Evolutionary conservation across 768 basidiomycete species (phyloP).

Genomic region (Lentinus tigrinus): DNA sequence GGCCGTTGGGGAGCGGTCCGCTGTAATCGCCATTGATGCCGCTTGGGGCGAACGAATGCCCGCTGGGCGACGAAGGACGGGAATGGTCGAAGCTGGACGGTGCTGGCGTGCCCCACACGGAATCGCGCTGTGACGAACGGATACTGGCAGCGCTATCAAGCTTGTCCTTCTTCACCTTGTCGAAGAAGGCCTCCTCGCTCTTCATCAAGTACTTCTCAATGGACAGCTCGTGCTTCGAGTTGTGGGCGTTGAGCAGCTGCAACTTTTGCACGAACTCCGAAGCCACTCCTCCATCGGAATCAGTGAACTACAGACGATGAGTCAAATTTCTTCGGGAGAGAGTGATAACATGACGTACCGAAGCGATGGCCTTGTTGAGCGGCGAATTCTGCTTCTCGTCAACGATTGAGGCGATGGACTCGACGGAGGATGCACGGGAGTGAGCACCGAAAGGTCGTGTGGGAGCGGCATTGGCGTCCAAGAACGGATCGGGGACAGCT

Average conservation of each 20-base stretch:
- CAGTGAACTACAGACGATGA: constrained; percentile 67
- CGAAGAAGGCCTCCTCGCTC: constrained; percentile 93
- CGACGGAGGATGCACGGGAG: constrained; percentile 80
- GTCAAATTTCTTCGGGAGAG: not conserved
- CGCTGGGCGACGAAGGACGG: constrained; percentile 65
- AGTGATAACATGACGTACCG: constrained; percentile 45
- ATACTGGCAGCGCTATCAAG: constrained; percentile 79
- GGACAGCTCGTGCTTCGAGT: constrained; percentile 87
- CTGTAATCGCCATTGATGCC: constrained; percentile 50
- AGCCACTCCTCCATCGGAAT: constrained; percentile 89
- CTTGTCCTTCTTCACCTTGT: constrained; percentile 86
- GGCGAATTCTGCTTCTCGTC: constrained; percentile 91
- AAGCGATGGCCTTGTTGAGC: constrained; percentile 89
- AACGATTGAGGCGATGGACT: constrained; percentile 88
- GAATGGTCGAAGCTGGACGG: constrained; percentile 58
- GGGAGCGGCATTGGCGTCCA: constrained; percentile 67
- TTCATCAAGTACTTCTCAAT: constrained; percentile 90
- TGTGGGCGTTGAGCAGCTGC: constrained; percentile 74
- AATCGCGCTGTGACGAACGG: constrained; percentile 76
- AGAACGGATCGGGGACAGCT: constrained; percentile 82
- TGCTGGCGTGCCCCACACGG: constrained; percentile 74
- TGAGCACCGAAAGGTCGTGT: constrained; percentile 76
- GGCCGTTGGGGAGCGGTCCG: constrained; percentile 37
- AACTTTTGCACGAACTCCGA: constrained; percentile 86
- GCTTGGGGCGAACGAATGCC: constrained; percentile 45